Evolutionary conservation across 192 early-diverging fungal genomes (phyloP), one percentile per base, ranked within the genome.

Genomic region (Chytriomyces hyalinus): DNA sequence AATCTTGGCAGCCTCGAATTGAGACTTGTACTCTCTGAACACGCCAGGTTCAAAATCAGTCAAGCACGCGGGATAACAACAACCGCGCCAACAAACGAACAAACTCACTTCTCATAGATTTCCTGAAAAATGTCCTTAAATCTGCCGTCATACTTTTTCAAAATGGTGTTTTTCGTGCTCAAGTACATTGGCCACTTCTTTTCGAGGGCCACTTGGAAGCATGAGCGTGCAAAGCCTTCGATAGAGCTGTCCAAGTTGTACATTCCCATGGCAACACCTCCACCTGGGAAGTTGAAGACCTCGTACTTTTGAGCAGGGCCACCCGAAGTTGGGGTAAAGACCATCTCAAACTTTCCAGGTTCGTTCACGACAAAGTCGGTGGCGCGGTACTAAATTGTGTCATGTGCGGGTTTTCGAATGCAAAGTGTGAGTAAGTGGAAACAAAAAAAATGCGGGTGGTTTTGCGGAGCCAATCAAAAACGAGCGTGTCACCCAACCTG

Each of bases 51-150:
- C 36, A 24, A 67, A 22, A 67, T 13, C n/a, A 81, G 7, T 83
- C 22, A 80, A 80, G 68, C 17, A 46, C 15, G 26, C 46, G 46
- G 13, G 17, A 22, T 20, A 45, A 17, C 45, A 63, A 51, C 6
- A 13, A 20, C 17, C 36, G 11, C 20, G 24, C 17, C 9, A 13
- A 77, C 3, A 36, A 36, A 67, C 13, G 17, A 80, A 3, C 17
- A 46, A 9, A 57, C 81, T 13, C 44, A 78, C 81, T 81, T 80
- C 63, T 95, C 92, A 85, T 96, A 99, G 69, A 97, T 90, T 71
- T 89, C 89, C 51, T 92, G 83, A 83, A 99, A 99, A 80, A 99
- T 97, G 85, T 97, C 94, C 89, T 99, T 97, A 92, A 97, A 99
- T 80, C 94, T 90, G 48, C 95, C 97, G 77, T 99, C 97, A 87